These are phyloP conservation scores for Penicillium paxilli DNA, from an alignment of 495 filamentous ascomycete genomes.

Conservation along the genomic window DNA sequence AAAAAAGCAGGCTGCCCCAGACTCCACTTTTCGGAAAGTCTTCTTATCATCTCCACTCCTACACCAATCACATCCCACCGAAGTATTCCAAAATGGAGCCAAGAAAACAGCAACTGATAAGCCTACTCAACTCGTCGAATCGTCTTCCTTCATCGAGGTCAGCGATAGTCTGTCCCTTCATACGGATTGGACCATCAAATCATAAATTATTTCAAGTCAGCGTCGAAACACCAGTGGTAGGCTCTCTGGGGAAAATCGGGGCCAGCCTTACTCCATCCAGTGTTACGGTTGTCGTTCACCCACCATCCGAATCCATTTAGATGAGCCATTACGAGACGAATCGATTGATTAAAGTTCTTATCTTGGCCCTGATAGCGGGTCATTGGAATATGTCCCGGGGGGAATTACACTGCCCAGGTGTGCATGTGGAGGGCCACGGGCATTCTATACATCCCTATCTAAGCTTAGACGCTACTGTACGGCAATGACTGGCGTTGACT, in stretches of 20 bases:
- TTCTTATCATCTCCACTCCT: background rate
- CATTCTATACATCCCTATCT: constrained; percentile 21
- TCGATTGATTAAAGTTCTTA: constrained; percentile 6
- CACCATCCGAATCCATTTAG: background rate
- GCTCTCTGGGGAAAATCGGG: background rate
- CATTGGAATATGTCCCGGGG: too few species aligned
- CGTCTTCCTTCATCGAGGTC: background rate
- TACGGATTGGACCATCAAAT: background rate
- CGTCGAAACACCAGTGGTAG: background rate
- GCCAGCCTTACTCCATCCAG: background rate
- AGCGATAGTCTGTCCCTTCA: background rate
- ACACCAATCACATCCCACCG: constrained; percentile 4
- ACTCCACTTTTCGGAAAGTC: constrained; percentile 9
- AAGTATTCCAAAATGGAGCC: background rate
- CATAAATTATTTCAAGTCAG: background rate
- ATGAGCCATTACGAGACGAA: constrained; percentile 17
- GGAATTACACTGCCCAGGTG: too few species aligned
- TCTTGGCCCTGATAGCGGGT: constrained; percentile 9
- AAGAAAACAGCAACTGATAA: constrained; percentile 2
- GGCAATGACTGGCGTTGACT: background rate
- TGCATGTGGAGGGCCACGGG: too few species aligned
- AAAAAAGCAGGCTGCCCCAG: background rate
- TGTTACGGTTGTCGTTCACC: background rate
- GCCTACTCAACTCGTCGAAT: background rate
- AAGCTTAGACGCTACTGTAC: constrained; percentile 12